Evolutionary conservation across 495 filamentous ascomycete genomes (phyloP).

Genomic region (Monascus purpureus): DNA sequence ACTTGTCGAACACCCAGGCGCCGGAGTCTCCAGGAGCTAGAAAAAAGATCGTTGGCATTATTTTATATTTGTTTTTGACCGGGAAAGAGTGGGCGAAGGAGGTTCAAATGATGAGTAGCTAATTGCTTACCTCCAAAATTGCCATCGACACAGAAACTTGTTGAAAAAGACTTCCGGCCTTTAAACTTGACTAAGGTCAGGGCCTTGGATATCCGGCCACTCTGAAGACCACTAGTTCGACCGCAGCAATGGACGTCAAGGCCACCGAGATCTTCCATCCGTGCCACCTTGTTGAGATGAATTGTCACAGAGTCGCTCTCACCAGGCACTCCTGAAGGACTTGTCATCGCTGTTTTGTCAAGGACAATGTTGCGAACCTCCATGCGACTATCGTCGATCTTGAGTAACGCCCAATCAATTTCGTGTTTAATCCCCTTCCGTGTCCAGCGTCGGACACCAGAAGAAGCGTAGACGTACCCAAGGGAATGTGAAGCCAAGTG

Average conservation of each 20-base stretch:
- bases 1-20: slow-evolving; percentile 82
- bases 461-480: slow-evolving; percentile 78
- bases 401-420: slow-evolving; percentile 90
- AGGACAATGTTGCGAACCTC: slow-evolving; percentile 55
- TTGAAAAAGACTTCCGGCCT: slow-evolving; percentile 64
- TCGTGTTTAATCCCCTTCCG: slow-evolving; percentile 63
- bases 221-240: slow-evolving; percentile 75
- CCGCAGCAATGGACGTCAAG: slow-evolving; percentile 77
- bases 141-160: slow-evolving; percentile 67
- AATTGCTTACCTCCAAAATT: slow-evolving; percentile 46
- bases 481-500: slow-evolving; percentile 66
- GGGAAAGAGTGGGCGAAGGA: neutral
- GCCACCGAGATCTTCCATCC: slow-evolving; percentile 47
- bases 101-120: slow-evolving; percentile 8
- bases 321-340: slow-evolving; percentile 1
- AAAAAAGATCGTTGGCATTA: neutral
- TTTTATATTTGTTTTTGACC: neutral
- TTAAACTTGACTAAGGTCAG: slow-evolving; percentile 73
- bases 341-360: slow-evolving; percentile 25
- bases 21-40: slow-evolving; percentile 78
- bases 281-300: slow-evolving; percentile 26
- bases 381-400: slow-evolving; percentile 56
- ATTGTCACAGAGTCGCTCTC: slow-evolving; percentile 15
- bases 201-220: slow-evolving; percentile 56
- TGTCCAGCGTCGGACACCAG: slow-evolving; percentile 62